Conservation (phyloP, 768 basidiomycete genomes). For the Boletus sp. region DNA sequence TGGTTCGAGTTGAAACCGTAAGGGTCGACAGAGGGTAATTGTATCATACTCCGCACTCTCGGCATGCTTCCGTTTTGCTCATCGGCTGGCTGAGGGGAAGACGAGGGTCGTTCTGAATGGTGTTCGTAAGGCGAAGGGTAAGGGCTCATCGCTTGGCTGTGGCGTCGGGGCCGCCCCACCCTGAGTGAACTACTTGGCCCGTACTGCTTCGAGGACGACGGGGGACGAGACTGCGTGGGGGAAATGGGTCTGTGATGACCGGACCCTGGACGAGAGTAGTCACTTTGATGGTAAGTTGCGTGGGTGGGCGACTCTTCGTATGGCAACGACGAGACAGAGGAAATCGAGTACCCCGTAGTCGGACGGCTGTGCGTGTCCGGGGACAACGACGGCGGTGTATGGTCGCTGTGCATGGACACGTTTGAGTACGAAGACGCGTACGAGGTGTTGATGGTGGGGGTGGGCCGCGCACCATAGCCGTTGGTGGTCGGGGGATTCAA, state of each 20-base stretch:
- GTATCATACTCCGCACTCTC: constrained; percentile 81
- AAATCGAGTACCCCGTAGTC: constrained; percentile 82
- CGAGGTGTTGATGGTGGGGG: constrained; percentile 69
- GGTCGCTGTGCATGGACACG: constrained; percentile 64
- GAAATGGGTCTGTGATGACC: constrained; percentile 64
- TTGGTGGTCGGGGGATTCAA: constrained; percentile 60
- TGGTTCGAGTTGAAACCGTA: constrained; percentile 64
- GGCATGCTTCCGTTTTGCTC: constrained; percentile 50
- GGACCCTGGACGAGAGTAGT: constrained; percentile 73
- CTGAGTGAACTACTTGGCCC: constrained; percentile 52
- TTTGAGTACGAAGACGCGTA: constrained; percentile 66
- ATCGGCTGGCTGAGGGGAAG: constrained; percentile 65
- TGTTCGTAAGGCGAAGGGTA: constrained; percentile 83
- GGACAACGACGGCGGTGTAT: constrained; percentile 68
- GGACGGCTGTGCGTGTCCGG: constrained; percentile 73
- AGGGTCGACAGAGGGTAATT: constrained; percentile 67
- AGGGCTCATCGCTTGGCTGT: constrained; percentile 84
- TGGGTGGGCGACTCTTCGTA: constrained; percentile 56
- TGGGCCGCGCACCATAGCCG: constrained; percentile 47
- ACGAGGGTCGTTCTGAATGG: constrained; percentile 63
- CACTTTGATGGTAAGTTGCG: constrained; percentile 38
- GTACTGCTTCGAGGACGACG: constrained; percentile 60
- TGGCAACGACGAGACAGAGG: constrained; percentile 72
- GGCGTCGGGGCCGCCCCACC: constrained; percentile 69
- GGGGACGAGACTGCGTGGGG: constrained; percentile 64